Base-by-base conservation (phyloP, 202 grass and related monocot species). In the Hordeum pubiflorum region DNA sequence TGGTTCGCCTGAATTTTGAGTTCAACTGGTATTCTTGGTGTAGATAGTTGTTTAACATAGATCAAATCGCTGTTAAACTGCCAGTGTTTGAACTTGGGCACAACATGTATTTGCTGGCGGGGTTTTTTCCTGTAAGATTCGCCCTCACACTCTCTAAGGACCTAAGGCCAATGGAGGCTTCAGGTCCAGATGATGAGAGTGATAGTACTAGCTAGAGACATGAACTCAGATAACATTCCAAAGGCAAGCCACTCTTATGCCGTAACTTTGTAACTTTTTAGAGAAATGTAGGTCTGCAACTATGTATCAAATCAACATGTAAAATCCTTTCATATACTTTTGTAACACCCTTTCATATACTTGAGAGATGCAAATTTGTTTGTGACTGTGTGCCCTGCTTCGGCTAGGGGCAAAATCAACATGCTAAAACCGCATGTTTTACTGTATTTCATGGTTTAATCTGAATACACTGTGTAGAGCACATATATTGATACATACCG, bases 21-120 rank as follows among this genome's bases (percentile, higher is more conserved):
- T 74, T 64, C 38, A 50, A 78, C 22, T 27, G 38, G 9, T 62
- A 62, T 67, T 67, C 56, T 43, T 23, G 7, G 10, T 75, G 62
- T 79, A 80, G 72, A 84, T 87, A 76, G 18, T 40, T 63, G 40
- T 37, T 40, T 18, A 72, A 32, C 55, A 10, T 82, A 1, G 21
- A 72, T 34, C 36, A 81, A 43, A 58, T 41, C 40, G 24, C 23
- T 72, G 26, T 22, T 46, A 17, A 20, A 72, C 3, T 41, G 9
- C 21, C 12, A 41, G 40, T 48, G 41, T n/a, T 50, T 13, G 3
- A 50, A 34, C 17, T 15, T 36, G 11, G 7, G 63, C 6, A 4
- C 39, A 8, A 4, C 39, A 8, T 21, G 40, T 31, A 43, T 78
- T 48, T 44, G 23, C 9, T 13, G 2, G 14, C 4, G 3, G 1